These are phyloP conservation scores for Blastobotrys arbuscula DNA, from an alignment of 1,139 yeast species.

Conservation along the genomic window DNA sequence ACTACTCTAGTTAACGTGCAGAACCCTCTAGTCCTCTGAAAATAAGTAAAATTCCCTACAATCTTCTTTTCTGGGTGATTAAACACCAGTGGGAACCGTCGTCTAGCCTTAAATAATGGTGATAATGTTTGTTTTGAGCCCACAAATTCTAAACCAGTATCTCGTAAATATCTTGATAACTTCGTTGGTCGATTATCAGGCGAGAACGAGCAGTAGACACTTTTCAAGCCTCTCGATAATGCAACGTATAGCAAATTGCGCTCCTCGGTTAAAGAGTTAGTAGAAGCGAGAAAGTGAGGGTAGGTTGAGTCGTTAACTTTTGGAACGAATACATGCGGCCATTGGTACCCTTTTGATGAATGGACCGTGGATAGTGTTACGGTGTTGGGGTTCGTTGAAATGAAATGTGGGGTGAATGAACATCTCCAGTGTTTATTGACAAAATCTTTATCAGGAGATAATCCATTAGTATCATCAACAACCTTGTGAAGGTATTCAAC, in stretches of 20 bases:
- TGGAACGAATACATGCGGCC: constrained; percentile 83
- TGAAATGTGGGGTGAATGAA: background rate
- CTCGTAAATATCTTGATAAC: too few relatives aligned
- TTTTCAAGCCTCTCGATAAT: constrained; percentile 64
- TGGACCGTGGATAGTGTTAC: constrained; percentile 67
- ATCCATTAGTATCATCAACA: background rate
- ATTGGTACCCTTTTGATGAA: constrained; percentile 82
- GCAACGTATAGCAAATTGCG: constrained; percentile 80
- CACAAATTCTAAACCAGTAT: too few relatives aligned
- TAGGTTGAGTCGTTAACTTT: constrained; percentile 55
- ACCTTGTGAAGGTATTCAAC: too few relatives aligned
- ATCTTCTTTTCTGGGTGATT: too few relatives aligned
- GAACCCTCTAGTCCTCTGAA: too few relatives aligned
- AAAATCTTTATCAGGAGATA: background rate
- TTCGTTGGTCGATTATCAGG: background rate
- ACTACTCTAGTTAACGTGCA: too few relatives aligned
- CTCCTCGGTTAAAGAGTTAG: constrained; percentile 51
- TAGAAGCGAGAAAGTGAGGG: constrained; percentile 35
- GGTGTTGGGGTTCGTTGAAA: background rate
- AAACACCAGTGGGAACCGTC: too few relatives aligned
- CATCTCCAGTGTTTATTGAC: background rate
- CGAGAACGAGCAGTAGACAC: background rate
- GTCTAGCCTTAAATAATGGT: too few relatives aligned
- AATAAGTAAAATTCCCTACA: too few relatives aligned
- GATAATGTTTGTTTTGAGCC: too few relatives aligned